Evolutionary conservation across 352 stramenopile species (phyloP).

Genomic region (Detonula confervacea): DNA sequence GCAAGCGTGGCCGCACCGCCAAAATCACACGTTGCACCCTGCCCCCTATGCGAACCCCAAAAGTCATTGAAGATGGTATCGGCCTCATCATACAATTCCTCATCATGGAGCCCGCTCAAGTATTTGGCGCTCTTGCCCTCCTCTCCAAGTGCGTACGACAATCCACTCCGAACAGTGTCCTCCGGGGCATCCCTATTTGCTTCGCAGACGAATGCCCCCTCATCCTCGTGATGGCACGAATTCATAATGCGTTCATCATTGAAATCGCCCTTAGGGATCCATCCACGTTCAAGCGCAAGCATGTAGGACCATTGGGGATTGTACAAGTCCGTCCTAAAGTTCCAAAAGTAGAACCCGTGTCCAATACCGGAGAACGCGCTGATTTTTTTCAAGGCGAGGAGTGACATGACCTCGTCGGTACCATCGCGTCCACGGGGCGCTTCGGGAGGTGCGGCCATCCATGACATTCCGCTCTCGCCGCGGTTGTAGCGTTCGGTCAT

Average conservation of each 20-base stretch:
- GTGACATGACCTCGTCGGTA: slow-evolving; percentile 87
- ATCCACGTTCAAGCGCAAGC: slow-evolving; percentile 71
- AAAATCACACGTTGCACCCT: slow-evolving; percentile 84
- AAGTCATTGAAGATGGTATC: slow-evolving; percentile 62
- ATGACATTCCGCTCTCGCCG: slow-evolving; percentile 61
- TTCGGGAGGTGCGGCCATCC: slow-evolving; percentile 62
- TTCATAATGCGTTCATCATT: slow-evolving; percentile 66
- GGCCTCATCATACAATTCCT: slow-evolving; percentile 60
- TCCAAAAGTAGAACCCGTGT: slow-evolving; percentile 96
- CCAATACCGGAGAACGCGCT: slow-evolving; percentile 88
- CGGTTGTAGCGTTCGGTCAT: slow-evolving; percentile 71
- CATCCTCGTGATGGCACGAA: slow-evolving; percentile 71
- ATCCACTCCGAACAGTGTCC: slow-evolving; percentile 48
- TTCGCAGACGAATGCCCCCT: slow-evolving; percentile 65
- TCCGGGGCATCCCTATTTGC: slow-evolving; percentile 60
- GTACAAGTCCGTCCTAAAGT: slow-evolving; percentile 92
- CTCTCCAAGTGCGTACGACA: slow-evolving; percentile 59
- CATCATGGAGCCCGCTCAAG: slow-evolving; percentile 46
- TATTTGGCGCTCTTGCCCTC: slow-evolving; percentile 36
- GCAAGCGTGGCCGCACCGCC: slow-evolving; percentile 69
- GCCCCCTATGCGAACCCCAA: slow-evolving; percentile 53
- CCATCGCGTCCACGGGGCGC: slow-evolving; percentile 74
- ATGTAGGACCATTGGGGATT: slow-evolving; percentile 92
- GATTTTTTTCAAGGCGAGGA: slow-evolving; percentile 92
- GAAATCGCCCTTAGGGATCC: slow-evolving; percentile 76